Evolutionary conservation across 2,329 filamentous ascomycete species (phyloP), one percentile per base, ranked within the genome.

Genomic region (Ophiosphaerella korrae): DNA sequence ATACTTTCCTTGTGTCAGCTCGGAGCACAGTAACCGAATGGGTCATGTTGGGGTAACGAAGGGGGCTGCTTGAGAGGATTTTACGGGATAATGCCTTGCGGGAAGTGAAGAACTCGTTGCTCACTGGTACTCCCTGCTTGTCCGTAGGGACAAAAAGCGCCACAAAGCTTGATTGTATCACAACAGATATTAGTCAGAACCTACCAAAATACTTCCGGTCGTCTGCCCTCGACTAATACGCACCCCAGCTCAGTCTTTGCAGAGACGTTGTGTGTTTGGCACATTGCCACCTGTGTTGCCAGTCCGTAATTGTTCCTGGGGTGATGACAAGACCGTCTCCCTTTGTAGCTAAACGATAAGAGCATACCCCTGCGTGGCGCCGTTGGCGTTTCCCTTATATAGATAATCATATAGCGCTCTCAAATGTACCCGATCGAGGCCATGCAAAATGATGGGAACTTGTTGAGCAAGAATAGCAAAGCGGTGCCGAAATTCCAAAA

Each of bases 131-230:
- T 40, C 16, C 32, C 34, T 47, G 43, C 44, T 53, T 33, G 58
- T 58, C 45, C 49, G 21, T 66, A 55, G 13, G 16, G 36, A 35
- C 45, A 39, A 53, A 66, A 58, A 63, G 61, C 66, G 67, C 70
- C 63, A 70, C 67, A 71, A 69, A 70, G 67, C 67, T 71, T 70
- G 58, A 65, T 46, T 42, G 43, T 43, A 60, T 48, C 52, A 64
- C 66, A 41, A 33, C 54, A 62, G 53, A 48, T 63, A 53, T 62
- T 60, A 62, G 46, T 62, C 33, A 62, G 49, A 57, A 48, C 50
- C 39, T 55, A 55, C 46, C 40, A 42, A 14, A 21, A 43, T 33
- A 18, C 23, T 23, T 42, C 44, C 26, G 12, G 26, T 32, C 38
- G 21, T 31, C 24, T 32, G 7, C 5, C 24, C 21, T 46, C 33